These are phyloP conservation scores for Stagonosporopsis rhizophila DNA, from an alignment of 2,329 filamentous ascomycete species.

Conservation along the genomic window DNA sequence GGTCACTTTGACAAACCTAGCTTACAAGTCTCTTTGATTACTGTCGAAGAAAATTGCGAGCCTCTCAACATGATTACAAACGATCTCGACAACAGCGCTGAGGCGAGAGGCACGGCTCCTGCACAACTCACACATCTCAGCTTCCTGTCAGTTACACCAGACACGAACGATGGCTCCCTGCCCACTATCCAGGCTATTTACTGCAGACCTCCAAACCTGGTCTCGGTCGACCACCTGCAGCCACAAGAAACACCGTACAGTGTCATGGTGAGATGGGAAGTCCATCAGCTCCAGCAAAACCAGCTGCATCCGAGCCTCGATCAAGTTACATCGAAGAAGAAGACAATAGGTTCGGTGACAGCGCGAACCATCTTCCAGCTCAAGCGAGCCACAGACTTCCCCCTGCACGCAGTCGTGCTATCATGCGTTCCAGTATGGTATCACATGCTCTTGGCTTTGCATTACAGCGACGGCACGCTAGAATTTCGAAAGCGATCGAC, in stretches of 20 bases:
- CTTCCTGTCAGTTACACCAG: constrained; percentile 71
- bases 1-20: constrained; percentile 48
- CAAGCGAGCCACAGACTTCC: constrained; percentile 69
- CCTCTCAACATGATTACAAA: constrained; percentile 34
- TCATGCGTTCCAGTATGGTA: constrained; percentile 72
- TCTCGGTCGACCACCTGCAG: constrained; percentile 55
- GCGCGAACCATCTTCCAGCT: constrained; percentile 47
- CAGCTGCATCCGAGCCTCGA: constrained; percentile 77
- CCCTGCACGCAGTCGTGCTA: constrained; percentile 74
- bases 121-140: constrained; percentile 72
- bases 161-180: constrained; percentile 65
- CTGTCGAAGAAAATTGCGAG: constrained; percentile 41
- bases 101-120: constrained; percentile 37
- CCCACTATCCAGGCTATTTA: constrained; percentile 77
- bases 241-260: constrained; percentile 72
- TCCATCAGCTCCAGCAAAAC: constrained; percentile 68
- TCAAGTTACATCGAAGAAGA: constrained; percentile 72
- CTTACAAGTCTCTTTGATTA: constrained; percentile 39
- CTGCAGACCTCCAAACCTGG: constrained; percentile 60
- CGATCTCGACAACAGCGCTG: constrained; percentile 32
- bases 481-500: constrained; percentile 80
- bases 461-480: constrained; percentile 80
- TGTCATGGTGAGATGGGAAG: constrained; percentile 82
- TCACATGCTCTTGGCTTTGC: constrained; percentile 74
- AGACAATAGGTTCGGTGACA: constrained; percentile 53